phyloP scores from a whole-genome alignment of 1,284 basidiomycete species.

The Leccinum cinnamomeum region DNA sequence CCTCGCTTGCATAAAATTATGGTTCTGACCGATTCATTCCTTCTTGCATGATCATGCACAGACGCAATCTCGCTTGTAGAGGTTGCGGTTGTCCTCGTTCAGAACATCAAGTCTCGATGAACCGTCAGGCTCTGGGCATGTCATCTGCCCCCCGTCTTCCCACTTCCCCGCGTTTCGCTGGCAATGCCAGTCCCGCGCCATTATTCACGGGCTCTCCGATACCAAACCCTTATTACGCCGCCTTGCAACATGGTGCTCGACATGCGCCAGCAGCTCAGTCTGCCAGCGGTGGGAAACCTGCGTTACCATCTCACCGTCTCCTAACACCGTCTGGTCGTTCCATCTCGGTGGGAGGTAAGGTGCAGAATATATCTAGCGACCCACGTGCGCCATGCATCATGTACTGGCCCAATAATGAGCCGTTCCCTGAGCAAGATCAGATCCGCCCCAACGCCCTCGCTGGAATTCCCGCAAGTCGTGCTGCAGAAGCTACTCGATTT shows the following conservation, averaged over 20 bases:
- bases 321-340: slow-evolving; percentile 71
- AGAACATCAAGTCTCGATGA: slow-evolving; percentile 34
- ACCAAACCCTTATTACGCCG: slow-evolving; percentile 28
- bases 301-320: slow-evolving; percentile 53
- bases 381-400: slow-evolving; percentile 71
- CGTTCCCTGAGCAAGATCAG: slow-evolving; percentile 72
- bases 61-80: slow-evolving; percentile 72
- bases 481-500: not conserved
- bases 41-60: slow-evolving; percentile 48
- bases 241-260: slow-evolving; percentile 14
- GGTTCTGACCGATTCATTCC: slow-evolving; percentile 46
- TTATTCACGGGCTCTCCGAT: slow-evolving; percentile 22
- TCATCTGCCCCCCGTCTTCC: slow-evolving; percentile 35
- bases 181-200: slow-evolving; percentile 10
- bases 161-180: slow-evolving; percentile 46
- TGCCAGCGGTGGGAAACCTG: slow-evolving; percentile 28
- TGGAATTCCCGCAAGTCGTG: slow-evolving; percentile 51
- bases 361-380: slow-evolving; percentile 73
- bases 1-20: slow-evolving; percentile 30
- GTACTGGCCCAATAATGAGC: slow-evolving; percentile 86
- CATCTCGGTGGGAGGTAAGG: slow-evolving; percentile 69
- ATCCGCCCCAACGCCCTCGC: slow-evolving; percentile 59
- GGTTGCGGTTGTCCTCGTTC: slow-evolving; percentile 66
- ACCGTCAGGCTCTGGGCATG: slow-evolving; percentile 28
- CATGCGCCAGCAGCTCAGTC: slow-evolving; percentile 21